Base-by-base conservation (phyloP, 139 green algal genomes). In the Chlorella sp. region DNA sequence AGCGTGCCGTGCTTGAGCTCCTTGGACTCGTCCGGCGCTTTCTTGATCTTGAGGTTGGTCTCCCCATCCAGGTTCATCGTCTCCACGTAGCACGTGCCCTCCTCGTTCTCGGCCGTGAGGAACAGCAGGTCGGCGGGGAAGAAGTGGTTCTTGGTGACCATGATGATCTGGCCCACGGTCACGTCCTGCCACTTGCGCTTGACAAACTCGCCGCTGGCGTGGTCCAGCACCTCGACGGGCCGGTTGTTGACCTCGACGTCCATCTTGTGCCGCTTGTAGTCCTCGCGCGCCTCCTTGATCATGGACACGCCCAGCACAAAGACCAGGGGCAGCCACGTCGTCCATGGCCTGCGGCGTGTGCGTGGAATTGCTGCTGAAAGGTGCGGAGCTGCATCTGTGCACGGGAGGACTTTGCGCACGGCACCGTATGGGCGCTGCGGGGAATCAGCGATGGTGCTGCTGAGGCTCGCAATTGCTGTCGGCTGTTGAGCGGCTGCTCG, bases 61-160 rank as follows among this genome's bases (percentile, higher is more conserved):
- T 98, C 93, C 1, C 89, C 93, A 66, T 98, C 93, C 71, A 98
- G 85, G 77, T 98, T 96, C 78, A 91, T 94, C 24, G 93, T 97
- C 77, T 92, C 88, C 59, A 94, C 88, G 78, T 93, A 96, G 77
- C 88, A 96, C 22, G 88, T 85, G 34, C 85, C 83, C 69, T 95
- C 89, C 32, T 84, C 77, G 17, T 87, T 86, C 24, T 88, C 85
- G 5, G 80, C 74, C 14, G 83, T 72, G 2, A 96, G 77, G 79
- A 92, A 96, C 59, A 97, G 61, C 74, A 97, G 50, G 66, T 97
- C 92, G 33, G 93, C 89, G 0, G 93, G 89, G 69, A 97, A 90
- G 36, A 88, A 82, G 55, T 95, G 82, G 34, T 91, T 80, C 67
- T 82, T 81, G 0, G 50, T 74, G 2, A 80, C 17, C 71, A 55